These are phyloP conservation scores for grape (Vitis vinifera) DNA, from an alignment of 164 flowering plant genomes.

Conservation along the genomic window ASM3070453v1 NC_081805.1:5801001-5801500, in stretches of 20 bases:
- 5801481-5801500: slow-evolving; percentile 67
- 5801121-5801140: slow-evolving; percentile 68
- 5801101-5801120: slow-evolving; percentile 86
- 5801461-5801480: slow-evolving; percentile 58
- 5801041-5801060: slow-evolving; percentile 79
- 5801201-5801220: slow-evolving; percentile 18
- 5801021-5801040: slow-evolving; percentile 66
- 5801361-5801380: slow-evolving; percentile 82
- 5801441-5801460: slow-evolving; percentile 62
- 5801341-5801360: slow-evolving; percentile 82
- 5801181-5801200: slow-evolving; percentile 54
- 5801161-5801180: slow-evolving; percentile 54
- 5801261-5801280: slow-evolving; percentile 30
- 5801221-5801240: not conserved
- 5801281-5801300: slow-evolving; percentile 59
- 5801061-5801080: slow-evolving; percentile 81
- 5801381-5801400: slow-evolving; percentile 78
- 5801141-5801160: slow-evolving; percentile 66
- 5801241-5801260: not conserved
- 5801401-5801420: slow-evolving; percentile 84
- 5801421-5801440: slow-evolving; percentile 50
- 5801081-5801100: slow-evolving; percentile 82
- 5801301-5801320: slow-evolving; percentile 64
- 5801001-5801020: slow-evolving; percentile 60
- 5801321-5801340: slow-evolving; percentile 68